Evolutionary conservation across 2,329 filamentous ascomycete species (phyloP).

Genomic region (Knufia petricola): DNA sequence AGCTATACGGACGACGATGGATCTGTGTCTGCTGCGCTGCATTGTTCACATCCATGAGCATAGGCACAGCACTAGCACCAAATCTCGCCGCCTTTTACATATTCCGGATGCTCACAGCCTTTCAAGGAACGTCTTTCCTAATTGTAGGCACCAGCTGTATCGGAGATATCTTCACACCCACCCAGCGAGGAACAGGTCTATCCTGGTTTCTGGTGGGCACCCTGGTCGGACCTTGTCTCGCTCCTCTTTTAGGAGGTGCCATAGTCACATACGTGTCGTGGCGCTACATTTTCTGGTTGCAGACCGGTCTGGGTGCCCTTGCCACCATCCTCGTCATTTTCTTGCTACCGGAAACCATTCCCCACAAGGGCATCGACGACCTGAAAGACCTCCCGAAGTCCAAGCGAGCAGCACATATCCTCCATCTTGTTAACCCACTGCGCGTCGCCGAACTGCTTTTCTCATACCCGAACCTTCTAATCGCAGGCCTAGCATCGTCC

Average conservation of each 20-base stretch:
- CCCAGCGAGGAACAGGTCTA: slow-evolving; percentile 61
- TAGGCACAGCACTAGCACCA: slow-evolving; percentile 62
- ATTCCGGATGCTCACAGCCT: slow-evolving; percentile 64
- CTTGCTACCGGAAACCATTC: slow-evolving; percentile 64
- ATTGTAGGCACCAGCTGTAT: slow-evolving; percentile 62
- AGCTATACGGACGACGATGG: slow-evolving; percentile 52
- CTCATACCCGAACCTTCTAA: slow-evolving; percentile 58
- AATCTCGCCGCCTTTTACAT: slow-evolving; percentile 63
- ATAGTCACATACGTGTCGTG: slow-evolving; percentile 66
- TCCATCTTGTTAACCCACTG: slow-evolving; percentile 57
- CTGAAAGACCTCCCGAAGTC: slow-evolving; percentile 43
- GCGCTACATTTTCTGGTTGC: slow-evolving; percentile 70
- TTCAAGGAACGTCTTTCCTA: slow-evolving; percentile 65
- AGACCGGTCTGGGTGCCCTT: slow-evolving; percentile 56
- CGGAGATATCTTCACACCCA: slow-evolving; percentile 56
- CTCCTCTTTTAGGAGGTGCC: slow-evolving; percentile 60
- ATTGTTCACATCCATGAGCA: slow-evolving; percentile 59
- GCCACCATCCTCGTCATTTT: slow-evolving; percentile 53
- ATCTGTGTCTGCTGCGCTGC: slow-evolving; percentile 50
- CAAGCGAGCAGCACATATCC: slow-evolving; percentile 46
- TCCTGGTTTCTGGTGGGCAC: slow-evolving; percentile 65
- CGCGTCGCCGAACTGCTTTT: slow-evolving; percentile 53
- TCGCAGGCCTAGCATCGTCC: slow-evolving; percentile 51
- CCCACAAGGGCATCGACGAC: slow-evolving; percentile 53
- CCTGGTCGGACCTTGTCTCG: slow-evolving; percentile 60